phyloP scores from a whole-genome alignment of 129 eudicot genomes.

The Escallonia herrerae region DNA sequence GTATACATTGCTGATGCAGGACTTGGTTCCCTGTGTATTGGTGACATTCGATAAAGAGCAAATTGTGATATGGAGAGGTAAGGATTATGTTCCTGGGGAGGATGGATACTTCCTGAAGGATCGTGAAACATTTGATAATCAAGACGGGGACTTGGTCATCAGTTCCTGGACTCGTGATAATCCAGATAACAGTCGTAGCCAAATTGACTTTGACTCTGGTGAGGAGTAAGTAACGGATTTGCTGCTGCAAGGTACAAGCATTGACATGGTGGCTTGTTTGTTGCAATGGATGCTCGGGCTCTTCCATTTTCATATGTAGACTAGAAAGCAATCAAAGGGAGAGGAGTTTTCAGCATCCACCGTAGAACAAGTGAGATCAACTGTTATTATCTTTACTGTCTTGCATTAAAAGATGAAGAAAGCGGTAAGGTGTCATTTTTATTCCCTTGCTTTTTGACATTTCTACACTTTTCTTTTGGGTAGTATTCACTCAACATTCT shows the following conservation, averaged over 20 bases:
- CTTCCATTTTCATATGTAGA: background rate
- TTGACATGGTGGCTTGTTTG: background rate
- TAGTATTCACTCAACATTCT: no score
- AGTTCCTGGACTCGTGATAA: constrained; percentile 4
- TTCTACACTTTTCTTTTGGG: no score
- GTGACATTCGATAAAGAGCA: constrained; percentile 93
- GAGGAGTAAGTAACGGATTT: constrained; percentile 15
- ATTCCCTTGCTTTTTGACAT: no score
- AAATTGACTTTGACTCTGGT: constrained; percentile 28
- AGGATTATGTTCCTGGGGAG: constrained; percentile 48
- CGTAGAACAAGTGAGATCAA: background rate
- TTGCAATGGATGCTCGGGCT: constrained; percentile 8
- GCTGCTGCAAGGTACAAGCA: constrained; percentile 15
- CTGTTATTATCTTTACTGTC: no score
- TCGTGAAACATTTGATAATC: constrained; percentile 38
- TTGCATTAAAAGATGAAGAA: no score
- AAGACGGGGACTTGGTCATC: constrained; percentile 16
- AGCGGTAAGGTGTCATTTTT: no score
- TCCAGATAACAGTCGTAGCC: constrained; percentile 11
- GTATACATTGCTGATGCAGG: constrained; percentile 31
- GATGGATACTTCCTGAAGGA: constrained; percentile 49
- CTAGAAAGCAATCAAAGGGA: background rate
- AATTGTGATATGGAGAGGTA: constrained; percentile 83
- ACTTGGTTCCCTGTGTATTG: constrained; percentile 77
- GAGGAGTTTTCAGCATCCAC: constrained; percentile 3